Conservation (phyloP, 306 rosid genomes). For the Rosa lucieae region DNA sequence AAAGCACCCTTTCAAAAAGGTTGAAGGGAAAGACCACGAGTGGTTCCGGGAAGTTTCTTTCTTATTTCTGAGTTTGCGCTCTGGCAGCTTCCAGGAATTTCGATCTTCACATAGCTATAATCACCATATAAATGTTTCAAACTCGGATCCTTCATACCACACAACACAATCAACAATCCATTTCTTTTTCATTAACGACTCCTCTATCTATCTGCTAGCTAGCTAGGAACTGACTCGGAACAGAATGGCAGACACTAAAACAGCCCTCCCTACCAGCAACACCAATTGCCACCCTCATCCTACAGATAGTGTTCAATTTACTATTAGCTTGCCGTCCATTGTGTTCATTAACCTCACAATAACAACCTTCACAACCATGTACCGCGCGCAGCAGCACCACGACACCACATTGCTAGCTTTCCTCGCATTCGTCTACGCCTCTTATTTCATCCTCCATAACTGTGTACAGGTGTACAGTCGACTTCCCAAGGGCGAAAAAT, state of each 20-base stretch:
- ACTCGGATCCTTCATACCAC: background rate
- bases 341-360: constrained; percentile 20
- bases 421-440: background rate
- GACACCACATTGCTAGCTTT: constrained; percentile 3
- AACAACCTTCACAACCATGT: background rate
- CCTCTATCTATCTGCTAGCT: background rate
- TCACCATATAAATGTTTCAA: background rate
- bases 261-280: background rate
- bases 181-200: background rate
- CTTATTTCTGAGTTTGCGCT: background rate
- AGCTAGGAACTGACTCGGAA: background rate
- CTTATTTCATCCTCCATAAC: background rate
- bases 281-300: background rate
- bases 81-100: background rate
- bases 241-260: background rate
- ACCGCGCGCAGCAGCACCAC: constrained; percentile 18
- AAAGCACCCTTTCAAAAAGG: too few species aligned
- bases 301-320: background rate
- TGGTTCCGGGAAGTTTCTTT: background rate
- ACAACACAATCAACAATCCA: background rate
- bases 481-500: constrained; percentile 6
- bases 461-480: background rate
- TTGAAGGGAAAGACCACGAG: too few species aligned
- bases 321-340: background rate
- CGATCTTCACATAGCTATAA: background rate